Base-by-base conservation (phyloP, 768 basidiomycete species). In the Hygrophorus pudorinus region DNA sequence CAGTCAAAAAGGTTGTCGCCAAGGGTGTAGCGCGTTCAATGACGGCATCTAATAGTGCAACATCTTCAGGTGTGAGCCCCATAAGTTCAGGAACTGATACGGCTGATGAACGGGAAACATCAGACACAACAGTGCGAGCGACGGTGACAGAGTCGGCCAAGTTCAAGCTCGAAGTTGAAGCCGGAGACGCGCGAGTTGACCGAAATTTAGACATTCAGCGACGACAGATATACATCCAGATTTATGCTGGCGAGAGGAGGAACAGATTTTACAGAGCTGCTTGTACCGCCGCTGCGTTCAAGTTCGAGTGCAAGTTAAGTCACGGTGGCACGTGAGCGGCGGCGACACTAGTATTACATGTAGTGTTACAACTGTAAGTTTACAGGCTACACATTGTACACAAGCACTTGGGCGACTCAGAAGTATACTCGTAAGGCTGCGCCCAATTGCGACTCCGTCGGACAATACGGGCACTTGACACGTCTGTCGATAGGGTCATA, bases 391-490 rank as follows among this genome's bases (percentile, higher is more conserved):
- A n/a, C n/a, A n/a, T n/a, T n/a, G n/a, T n/a, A n/a, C n/a, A n/a
- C n/a, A n/a, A n/a, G n/a, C n/a, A n/a, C n/a, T n/a, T n/a, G n/a
- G 13, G 14, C 21, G 14, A 38, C 18, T 32, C 17, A 89, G 53
- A 89, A 84, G 60, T 81, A 67, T 34, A 89, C 76, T 36, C 73
- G 74, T 45, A 85, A 50, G 3, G 84, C 85, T 24, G 64, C 59
- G 29, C 57, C 59, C 28, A 76, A 59, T 34, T 59, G 62, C 4
- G 86, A 85, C 60, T 96, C 93, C 9, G 76, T 64, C 9, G 94
- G 94, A 58, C 94, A 97, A 60, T 97, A 97, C 5, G 94, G 93
- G 54, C 94, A 99, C 59, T 97, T 98, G 47, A 93, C 88, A 2
- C 87, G 82, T 17, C 92, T 93, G 56, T 28, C 38, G 17, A 33